Percentiles rank a stretch among this genome's conserved stretches.
phyloP scores from a whole-genome alignment of 306 rosid genomes.

The Trifolium dubium region DNA sequence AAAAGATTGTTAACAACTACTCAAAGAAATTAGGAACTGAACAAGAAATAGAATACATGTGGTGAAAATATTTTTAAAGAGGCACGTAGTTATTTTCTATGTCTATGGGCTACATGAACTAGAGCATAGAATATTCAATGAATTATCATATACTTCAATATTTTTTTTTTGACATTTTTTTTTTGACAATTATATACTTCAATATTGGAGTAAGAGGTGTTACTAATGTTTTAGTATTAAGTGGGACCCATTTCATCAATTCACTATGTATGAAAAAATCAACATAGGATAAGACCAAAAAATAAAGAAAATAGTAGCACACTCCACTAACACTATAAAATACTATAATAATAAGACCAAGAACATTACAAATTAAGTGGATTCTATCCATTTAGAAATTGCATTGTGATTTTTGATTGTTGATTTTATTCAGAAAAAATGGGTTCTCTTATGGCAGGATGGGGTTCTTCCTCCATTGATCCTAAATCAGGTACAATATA shows the following conservation, averaged over 20 bases:
- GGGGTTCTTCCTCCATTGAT: slow-evolving; percentile 56
- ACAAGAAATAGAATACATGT: neutral
- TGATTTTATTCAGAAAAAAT: slow-evolving; percentile 23
- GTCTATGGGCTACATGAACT: slow-evolving; percentile 32
- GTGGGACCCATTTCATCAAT: slow-evolving; percentile 16
- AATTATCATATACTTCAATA: neutral
- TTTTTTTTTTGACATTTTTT: too few species aligned
- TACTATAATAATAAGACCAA: neutral
- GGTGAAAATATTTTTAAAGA: neutral
- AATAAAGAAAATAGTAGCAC: neutral
- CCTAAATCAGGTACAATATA: slow-evolving; percentile 58
- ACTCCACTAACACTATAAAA: slow-evolving; percentile 2
- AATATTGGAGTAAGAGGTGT: neutral
- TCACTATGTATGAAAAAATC: neutral
- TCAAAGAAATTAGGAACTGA: too few species aligned
- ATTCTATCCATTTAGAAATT: neutral
- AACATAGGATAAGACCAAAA: slow-evolving; percentile 41
- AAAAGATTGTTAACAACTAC: neutral
- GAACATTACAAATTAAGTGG: slow-evolving; percentile 1
- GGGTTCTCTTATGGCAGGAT: slow-evolving; percentile 95
- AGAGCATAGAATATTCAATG: slow-evolving; percentile 3
- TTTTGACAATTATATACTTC: too few species aligned
- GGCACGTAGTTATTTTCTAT: slow-evolving; percentile 21
- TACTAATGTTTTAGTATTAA: neutral
- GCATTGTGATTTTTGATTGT: neutral